A percentile compares a stretch with the other conserved stretches of the same genome.
These are phyloP conservation scores for Fraxinus anomala DNA, from an alignment of 257 asterid genomes.

Conservation along the genomic window DNA sequence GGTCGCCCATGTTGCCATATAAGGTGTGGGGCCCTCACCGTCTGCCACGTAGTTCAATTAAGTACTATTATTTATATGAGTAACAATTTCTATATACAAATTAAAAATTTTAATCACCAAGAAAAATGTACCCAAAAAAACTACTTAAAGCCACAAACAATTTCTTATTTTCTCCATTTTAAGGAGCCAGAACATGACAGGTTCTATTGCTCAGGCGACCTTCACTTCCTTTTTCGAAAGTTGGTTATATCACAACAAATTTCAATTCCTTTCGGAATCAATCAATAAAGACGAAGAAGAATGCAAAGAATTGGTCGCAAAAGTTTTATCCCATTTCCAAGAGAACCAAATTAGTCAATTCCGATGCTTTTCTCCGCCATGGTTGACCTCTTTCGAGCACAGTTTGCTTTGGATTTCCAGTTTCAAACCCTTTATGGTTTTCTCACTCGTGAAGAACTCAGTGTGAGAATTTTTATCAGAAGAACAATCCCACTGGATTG, in stretches of 20 bases:
- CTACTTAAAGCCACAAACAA: too few relatives aligned
- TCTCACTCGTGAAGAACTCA: slow-evolving; percentile 6
- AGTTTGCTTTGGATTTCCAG: slow-evolving; percentile 29
- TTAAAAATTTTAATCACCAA: too few relatives aligned
- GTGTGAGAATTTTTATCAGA: neutral
- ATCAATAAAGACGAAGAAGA: neutral
- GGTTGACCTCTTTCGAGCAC: slow-evolving; percentile 33
- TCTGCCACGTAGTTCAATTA: too few relatives aligned
- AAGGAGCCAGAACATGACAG: neutral
- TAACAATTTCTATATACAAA: too few relatives aligned
- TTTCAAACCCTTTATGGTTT: slow-evolving; percentile 33
- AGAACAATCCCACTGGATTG: slow-evolving; percentile 13
- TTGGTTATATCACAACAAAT: slow-evolving; percentile 26
- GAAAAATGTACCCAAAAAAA: too few relatives aligned
- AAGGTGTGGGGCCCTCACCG: too few relatives aligned
- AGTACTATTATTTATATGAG: too few relatives aligned
- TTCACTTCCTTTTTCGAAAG: slow-evolving; percentile 25
- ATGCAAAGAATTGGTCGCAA: slow-evolving; percentile 17
- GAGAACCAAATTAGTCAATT: slow-evolving; percentile 14
- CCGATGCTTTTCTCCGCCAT: slow-evolving; percentile 35
- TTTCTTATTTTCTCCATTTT: too few relatives aligned
- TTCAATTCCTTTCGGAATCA: slow-evolving; percentile 6
- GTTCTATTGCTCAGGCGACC: neutral
- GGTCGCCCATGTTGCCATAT: too few relatives aligned
- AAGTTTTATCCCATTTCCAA: slow-evolving; percentile 31